Conservation (phyloP, 2,329 filamentous ascomycete genomes). For the Clarireedia hainanense region DNA sequence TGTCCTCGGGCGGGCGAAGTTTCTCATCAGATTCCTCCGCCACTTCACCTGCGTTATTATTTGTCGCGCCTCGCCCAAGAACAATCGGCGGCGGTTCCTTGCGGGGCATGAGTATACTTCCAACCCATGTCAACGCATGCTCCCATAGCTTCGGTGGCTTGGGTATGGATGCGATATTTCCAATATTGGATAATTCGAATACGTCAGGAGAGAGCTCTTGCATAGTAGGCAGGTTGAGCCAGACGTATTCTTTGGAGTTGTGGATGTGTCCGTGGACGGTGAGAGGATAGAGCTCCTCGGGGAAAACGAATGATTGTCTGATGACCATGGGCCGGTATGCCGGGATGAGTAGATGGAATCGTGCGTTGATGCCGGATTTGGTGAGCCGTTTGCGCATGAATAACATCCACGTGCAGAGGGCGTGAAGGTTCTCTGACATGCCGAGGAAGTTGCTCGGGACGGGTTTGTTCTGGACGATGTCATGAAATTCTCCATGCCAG, state of each 20-base stretch:
- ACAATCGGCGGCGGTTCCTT: constrained; percentile 7
- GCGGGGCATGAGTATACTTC: constrained; percentile 3
- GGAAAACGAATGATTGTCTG: constrained; percentile 31
- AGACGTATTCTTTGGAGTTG: constrained; percentile 33
- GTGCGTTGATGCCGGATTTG: constrained; percentile 21
- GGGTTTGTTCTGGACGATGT: constrained; percentile 30
- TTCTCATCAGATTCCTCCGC: not conserved
- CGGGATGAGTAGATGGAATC: constrained; percentile 34
- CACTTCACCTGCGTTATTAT: too few relatives aligned
- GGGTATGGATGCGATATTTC: constrained; percentile 6
- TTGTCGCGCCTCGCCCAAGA: not conserved
- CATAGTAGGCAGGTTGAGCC: constrained; percentile 30
- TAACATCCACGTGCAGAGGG: constrained; percentile 34
- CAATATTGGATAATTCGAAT: constrained; percentile 8
- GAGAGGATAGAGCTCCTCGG: constrained; percentile 32
- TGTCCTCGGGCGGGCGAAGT: constrained; percentile 2
- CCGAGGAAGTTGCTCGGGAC: constrained; percentile 32
- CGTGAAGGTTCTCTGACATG: constrained; percentile 35
- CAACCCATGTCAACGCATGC: constrained; percentile 5
- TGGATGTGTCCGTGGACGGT: constrained; percentile 34
- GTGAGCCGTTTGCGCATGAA: constrained; percentile 14
- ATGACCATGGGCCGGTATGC: constrained; percentile 34
- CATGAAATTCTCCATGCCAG: constrained; percentile 36
- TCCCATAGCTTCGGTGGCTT: constrained; percentile 6
- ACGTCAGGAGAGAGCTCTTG: constrained; percentile 5